A percentile compares a stretch with the other conserved stretches of the same genome.
Evolutionary conservation across 352 stramenopile genomes (phyloP).

Genomic region (Phytophthora foliorum): DNA sequence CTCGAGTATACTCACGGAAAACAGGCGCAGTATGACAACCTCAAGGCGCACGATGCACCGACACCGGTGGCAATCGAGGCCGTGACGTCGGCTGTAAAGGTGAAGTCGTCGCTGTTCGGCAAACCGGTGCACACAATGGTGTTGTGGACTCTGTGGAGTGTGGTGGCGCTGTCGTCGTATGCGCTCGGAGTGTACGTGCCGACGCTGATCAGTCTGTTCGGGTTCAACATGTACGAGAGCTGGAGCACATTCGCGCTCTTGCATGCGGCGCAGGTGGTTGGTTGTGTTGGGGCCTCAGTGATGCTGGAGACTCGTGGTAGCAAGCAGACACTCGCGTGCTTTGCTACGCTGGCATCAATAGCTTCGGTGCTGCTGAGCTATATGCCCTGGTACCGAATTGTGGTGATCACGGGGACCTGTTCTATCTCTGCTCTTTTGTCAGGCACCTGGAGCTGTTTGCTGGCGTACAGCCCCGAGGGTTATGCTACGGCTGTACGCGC

Average conservation of each 20-base stretch:
- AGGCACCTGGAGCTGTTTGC: slow-evolving; percentile 33
- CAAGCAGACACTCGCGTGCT: slow-evolving; percentile 31
- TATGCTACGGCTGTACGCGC: slow-evolving; percentile 25
- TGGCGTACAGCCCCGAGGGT: slow-evolving; percentile 34
- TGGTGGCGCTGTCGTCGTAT: slow-evolving; percentile 44
- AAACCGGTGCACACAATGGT: slow-evolving; percentile 33
- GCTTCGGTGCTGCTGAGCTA: slow-evolving; percentile 37
- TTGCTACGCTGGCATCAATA: slow-evolving; percentile 9
- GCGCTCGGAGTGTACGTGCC: slow-evolving; percentile 40
- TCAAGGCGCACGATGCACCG: slow-evolving; percentile 18
- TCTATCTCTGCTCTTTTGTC: slow-evolving; percentile 26
- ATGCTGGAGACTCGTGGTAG: slow-evolving; percentile 29
- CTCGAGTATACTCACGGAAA: slow-evolving; percentile 33
- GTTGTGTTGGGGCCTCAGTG: slow-evolving; percentile 26
- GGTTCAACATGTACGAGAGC: slow-evolving; percentile 45
- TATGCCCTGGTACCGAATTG: slow-evolving; percentile 32
- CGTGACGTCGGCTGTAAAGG: neutral
- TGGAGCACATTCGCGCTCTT: slow-evolving; percentile 35
- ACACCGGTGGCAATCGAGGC: slow-evolving; percentile 8
- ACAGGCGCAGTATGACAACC: slow-evolving; percentile 12
- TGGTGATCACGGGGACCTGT: slow-evolving; percentile 30
- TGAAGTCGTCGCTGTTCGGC: slow-evolving; percentile 8
- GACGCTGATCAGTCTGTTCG: slow-evolving; percentile 44
- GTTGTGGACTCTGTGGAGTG: slow-evolving; percentile 44
- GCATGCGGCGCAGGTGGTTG: slow-evolving; percentile 28